Percentiles rank a stretch among this genome's conserved stretches.
These are phyloP conservation scores for Mucor velutinosus DNA, from an alignment of 371 early-diverging fungal species.

Conservation along the genomic window DNA sequence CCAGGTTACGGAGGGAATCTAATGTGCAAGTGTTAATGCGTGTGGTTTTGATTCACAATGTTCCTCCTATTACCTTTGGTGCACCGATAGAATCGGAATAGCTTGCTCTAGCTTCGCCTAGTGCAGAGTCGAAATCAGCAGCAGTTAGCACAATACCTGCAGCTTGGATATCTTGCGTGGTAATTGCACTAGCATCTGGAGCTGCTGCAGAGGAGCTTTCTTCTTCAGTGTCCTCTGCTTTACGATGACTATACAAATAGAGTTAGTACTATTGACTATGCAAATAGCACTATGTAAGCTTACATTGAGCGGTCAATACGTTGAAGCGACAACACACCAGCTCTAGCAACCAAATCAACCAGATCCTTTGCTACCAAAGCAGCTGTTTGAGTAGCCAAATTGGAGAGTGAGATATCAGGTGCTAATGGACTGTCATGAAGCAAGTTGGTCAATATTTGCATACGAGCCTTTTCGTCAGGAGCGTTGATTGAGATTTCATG, in stretches of 20 bases:
- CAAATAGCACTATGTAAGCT: constrained; percentile 5
- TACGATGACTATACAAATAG: constrained; percentile 8
- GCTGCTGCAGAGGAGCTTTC: not conserved
- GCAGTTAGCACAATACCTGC: constrained; percentile 78
- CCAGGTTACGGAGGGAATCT: constrained; percentile 96
- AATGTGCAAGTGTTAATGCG: not conserved
- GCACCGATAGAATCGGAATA: constrained; percentile 94
- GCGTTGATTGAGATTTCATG: constrained; percentile 77
- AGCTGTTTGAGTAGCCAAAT: constrained; percentile 89
- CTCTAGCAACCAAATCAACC: constrained; percentile 71
- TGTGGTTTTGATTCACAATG: not conserved
- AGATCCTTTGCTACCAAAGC: constrained; percentile 89
- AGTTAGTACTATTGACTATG: not conserved
- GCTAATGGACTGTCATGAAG: constrained; percentile 60
- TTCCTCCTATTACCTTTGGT: constrained; percentile 66
- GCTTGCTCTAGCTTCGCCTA: constrained; percentile 78
- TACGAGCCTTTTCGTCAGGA: constrained; percentile 73
- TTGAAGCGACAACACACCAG: constrained; percentile 70
- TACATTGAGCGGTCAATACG: constrained; percentile 64
- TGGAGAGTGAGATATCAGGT: constrained; percentile 72
- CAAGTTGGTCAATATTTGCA: constrained; percentile 62
- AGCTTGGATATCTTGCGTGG: constrained; percentile 56
- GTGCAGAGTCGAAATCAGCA: constrained; percentile 79
- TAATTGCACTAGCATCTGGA: constrained; percentile 10
- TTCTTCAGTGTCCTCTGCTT: constrained; percentile 1